Conservation (phyloP, 208 protist species). For the Strigomonas culicis region DNA sequence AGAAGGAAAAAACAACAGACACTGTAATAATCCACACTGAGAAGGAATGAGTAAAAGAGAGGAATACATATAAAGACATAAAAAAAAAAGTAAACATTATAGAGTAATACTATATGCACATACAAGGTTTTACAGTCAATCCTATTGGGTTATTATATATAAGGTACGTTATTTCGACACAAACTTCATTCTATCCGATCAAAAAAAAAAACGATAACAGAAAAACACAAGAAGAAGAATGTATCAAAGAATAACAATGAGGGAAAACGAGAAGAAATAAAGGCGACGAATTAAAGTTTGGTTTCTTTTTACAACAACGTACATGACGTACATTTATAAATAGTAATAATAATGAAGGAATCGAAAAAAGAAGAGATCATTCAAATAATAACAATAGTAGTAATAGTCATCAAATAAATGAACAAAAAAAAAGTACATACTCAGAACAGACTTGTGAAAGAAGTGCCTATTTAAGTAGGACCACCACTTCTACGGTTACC, state of each 20-base stretch:
- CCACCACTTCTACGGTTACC: too few species aligned
- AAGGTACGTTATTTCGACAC: too few species aligned
- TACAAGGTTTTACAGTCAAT: too few species aligned
- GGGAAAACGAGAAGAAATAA: conserved; percentile 9
- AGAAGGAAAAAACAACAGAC: background rate
- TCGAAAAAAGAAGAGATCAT: background rate
- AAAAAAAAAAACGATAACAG: background rate
- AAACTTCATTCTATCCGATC: conserved; percentile 15
- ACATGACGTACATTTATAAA: conserved; percentile 8
- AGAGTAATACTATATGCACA: too few species aligned
- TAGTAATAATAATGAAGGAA: conserved; percentile 5
- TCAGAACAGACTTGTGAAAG: background rate
- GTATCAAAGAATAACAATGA: conserved; percentile 11
- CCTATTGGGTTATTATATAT: too few species aligned
- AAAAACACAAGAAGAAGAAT: background rate
- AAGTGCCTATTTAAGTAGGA: background rate
- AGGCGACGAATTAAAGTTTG: conserved; percentile 8
- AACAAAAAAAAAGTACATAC: background rate
- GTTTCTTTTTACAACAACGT: conserved; percentile 9
- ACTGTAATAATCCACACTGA: background rate
- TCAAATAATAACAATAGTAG: conserved; percentile 8
- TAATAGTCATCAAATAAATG: background rate
- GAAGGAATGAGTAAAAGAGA: background rate
- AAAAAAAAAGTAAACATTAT: conserved; percentile 2
- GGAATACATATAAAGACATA: conserved; percentile 3